Percentiles rank a stretch among this genome's conserved stretches.
phyloP scores from a whole-genome alignment of 163 green algal genomes.

The Smithsoniella earleae region DNA sequence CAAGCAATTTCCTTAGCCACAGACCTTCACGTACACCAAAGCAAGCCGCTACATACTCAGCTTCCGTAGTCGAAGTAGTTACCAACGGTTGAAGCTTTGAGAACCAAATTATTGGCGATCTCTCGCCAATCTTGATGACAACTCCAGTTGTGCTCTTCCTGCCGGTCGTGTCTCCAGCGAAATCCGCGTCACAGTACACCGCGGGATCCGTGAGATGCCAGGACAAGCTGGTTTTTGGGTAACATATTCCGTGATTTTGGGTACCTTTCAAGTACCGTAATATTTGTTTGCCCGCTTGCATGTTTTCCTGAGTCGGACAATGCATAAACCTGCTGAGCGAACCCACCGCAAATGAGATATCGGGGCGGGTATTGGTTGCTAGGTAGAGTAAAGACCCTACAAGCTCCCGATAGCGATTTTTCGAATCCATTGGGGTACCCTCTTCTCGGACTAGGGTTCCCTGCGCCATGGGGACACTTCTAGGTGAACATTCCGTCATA shows the following conservation, averaged over 20 bases:
- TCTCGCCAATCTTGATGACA: slow-evolving; percentile 38
- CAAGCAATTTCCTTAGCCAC: slow-evolving; percentile 38
- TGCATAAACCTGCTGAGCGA: slow-evolving; percentile 36
- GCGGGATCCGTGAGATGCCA: neutral
- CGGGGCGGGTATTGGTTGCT: slow-evolving; percentile 33
- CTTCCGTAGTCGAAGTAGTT: slow-evolving; percentile 40
- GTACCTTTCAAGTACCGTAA: slow-evolving; percentile 33
- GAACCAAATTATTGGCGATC: too few species aligned
- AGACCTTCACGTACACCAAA: slow-evolving; percentile 36
- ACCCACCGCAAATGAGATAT: slow-evolving; percentile 36
- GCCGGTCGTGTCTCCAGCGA: slow-evolving; percentile 28
- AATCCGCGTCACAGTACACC: slow-evolving; percentile 37
- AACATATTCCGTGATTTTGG: neutral
- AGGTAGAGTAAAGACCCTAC: slow-evolving; percentile 41
- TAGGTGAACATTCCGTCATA: neutral
- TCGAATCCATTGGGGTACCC: neutral
- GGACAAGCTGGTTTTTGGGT: too few species aligned
- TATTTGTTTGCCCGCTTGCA: slow-evolving; percentile 31
- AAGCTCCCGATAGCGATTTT: slow-evolving; percentile 10
- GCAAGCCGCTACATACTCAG: slow-evolving; percentile 48
- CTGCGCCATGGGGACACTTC: neutral
- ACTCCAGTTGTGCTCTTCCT: slow-evolving; percentile 34
- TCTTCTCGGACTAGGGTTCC: neutral
- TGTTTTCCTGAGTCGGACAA: slow-evolving; percentile 24
- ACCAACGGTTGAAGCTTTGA: slow-evolving; percentile 42